phyloP scores from a whole-genome alignment of 1,284 basidiomycete species.

The Cutaneotrichosporon dermatis region DNA sequence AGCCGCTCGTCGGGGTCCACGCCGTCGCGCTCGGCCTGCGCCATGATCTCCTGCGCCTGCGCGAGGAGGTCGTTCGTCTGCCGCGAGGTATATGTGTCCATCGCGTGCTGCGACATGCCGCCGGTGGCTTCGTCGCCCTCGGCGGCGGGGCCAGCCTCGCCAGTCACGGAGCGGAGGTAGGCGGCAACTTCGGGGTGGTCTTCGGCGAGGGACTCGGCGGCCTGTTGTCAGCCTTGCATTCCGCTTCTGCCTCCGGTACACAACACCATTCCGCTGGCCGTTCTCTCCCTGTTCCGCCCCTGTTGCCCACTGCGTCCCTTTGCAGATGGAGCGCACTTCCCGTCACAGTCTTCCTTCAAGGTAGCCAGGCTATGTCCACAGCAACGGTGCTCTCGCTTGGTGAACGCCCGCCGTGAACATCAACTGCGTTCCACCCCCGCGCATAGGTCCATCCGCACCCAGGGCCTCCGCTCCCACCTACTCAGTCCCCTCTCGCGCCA shows the following conservation, averaged over 20 bases:
- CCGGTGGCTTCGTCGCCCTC: not conserved
- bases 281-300: not conserved
- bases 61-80: slow-evolving; percentile 66
- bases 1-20: slow-evolving; percentile 42
- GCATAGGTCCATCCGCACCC: no score
- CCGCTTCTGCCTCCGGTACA: no score
- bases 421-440: no score
- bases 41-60: slow-evolving; percentile 58
- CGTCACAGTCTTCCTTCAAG: no score
- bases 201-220: slow-evolving; percentile 66
- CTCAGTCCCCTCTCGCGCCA: not conserved
- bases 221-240: slow-evolving; percentile 51
- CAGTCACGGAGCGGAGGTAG: slow-evolving; percentile 58
- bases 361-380: no score
- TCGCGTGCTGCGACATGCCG: slow-evolving; percentile 62
- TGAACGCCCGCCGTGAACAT: no score
- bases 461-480: not conserved
- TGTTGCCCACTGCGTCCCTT: not conserved
- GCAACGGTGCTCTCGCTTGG: no score
- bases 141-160: slow-evolving; percentile 31
- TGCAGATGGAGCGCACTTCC: no score
- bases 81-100: slow-evolving; percentile 63
- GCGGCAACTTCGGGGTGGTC: slow-evolving; percentile 73
- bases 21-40: slow-evolving; percentile 39
- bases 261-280: no score